phyloP scores from a whole-genome alignment of 78 protist species.

The Ministeria vibrans region DNA sequence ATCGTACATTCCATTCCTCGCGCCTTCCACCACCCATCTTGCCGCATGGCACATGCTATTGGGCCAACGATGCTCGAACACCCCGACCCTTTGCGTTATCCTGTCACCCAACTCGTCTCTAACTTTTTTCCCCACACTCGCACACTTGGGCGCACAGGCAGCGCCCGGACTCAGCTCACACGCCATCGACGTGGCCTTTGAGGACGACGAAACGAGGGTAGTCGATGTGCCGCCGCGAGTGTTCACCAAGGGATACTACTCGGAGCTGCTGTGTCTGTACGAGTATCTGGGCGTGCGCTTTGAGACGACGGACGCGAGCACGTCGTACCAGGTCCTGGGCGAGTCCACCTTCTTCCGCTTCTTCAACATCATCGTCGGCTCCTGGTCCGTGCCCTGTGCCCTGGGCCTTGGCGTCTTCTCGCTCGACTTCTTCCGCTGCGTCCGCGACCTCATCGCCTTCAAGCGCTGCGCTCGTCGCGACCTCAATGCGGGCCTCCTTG shows the following conservation, averaged over 20 bases:
- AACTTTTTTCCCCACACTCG: too few species aligned
- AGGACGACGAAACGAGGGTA: background rate
- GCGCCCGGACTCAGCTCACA: conserved; percentile 26
- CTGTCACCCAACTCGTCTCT: too few species aligned
- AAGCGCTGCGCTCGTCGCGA: background rate
- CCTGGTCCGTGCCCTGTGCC: background rate
- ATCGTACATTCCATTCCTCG: too few species aligned
- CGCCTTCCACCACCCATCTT: too few species aligned
- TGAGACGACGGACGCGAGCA: background rate
- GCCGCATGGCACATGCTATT: too few species aligned
- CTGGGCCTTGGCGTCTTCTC: background rate
- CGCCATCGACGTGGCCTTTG: background rate
- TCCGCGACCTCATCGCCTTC: background rate
- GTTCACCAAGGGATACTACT: conserved; percentile 3
- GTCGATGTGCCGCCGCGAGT: conserved; percentile 27
- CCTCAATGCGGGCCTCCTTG: background rate
- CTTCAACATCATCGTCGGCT: conserved; percentile 1
- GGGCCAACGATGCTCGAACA: too few species aligned
- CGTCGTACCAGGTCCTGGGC: background rate
- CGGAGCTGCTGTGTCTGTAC: conserved; percentile 24
- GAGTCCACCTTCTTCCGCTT: conserved; percentile 3
- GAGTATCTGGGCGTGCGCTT: conserved; percentile 1
- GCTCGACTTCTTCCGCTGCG: background rate
- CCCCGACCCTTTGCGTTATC: too few species aligned
- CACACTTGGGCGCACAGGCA: too few species aligned